These are phyloP conservation scores for Zasmidium cellare DNA, from an alignment of 2,329 filamentous ascomycete genomes.

Conservation along the genomic window DNA sequence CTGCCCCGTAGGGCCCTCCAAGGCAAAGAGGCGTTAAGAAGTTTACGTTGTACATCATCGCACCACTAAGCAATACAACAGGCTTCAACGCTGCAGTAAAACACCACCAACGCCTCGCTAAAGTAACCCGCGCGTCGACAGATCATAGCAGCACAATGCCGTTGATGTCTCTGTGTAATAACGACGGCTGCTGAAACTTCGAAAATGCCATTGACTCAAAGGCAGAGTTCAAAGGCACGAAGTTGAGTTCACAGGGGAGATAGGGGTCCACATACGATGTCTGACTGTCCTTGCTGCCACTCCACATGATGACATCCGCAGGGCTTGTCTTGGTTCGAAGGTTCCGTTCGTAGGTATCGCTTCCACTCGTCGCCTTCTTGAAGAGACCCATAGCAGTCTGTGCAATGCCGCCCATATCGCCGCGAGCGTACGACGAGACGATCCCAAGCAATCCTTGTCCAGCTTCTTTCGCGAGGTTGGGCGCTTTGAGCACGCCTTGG, in stretches of 20 bases:
- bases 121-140: slow-evolving; percentile 7
- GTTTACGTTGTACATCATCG: slow-evolving; percentile 22
- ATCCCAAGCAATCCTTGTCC: slow-evolving; percentile 70
- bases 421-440: slow-evolving; percentile 76
- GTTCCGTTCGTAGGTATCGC: slow-evolving; percentile 76
- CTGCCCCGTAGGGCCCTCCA: slow-evolving; percentile 26
- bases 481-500: slow-evolving; percentile 77
- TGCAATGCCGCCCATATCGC: slow-evolving; percentile 80
- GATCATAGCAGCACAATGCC: slow-evolving; percentile 22
- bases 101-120: slow-evolving; percentile 26
- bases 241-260: slow-evolving; percentile 19
- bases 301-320: slow-evolving; percentile 97
- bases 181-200: slow-evolving; percentile 2
- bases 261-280: slow-evolving; percentile 69
- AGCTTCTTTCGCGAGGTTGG: slow-evolving; percentile 77
- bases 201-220: slow-evolving; percentile 1
- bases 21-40: slow-evolving; percentile 26
- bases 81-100: slow-evolving; percentile 15
- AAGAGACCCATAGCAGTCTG: slow-evolving; percentile 78
- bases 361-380: slow-evolving; percentile 81
- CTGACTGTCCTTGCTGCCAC: slow-evolving; percentile 91
- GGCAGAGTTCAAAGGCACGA: slow-evolving; percentile 5
- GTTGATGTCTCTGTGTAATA: slow-evolving; percentile 21
- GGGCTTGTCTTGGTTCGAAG: slow-evolving; percentile 87
- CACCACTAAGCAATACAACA: slow-evolving; percentile 10